These are phyloP conservation scores for Vachellia collinsii DNA, from an alignment of 306 rosid genomes.

Conservation along the genomic window DNA sequence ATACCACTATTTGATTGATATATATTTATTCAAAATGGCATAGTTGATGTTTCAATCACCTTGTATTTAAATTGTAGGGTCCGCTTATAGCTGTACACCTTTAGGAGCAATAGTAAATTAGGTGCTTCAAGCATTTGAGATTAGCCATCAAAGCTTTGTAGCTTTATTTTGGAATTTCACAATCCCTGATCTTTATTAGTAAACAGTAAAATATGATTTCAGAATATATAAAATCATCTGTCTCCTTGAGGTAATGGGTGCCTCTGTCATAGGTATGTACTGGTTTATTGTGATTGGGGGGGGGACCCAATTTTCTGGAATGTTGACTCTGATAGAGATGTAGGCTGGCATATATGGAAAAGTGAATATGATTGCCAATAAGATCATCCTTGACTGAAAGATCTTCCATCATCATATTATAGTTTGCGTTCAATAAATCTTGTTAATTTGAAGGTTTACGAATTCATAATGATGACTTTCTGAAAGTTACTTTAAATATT, in stretches of 20 bases:
- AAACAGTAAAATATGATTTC: neutral
- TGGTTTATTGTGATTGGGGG: neutral
- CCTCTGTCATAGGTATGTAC: neutral
- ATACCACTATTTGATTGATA: neutral
- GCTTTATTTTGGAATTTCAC: neutral
- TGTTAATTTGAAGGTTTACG: conserved; percentile 2
- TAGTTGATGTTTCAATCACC: conserved; percentile 11
- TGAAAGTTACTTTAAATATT: neutral
- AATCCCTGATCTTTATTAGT: neutral
- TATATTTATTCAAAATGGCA: neutral
- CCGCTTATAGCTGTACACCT: neutral
- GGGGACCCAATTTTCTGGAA: neutral
- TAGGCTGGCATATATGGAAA: conserved; percentile 4
- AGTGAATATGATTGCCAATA: neutral
- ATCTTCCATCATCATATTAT: conserved; percentile 8
- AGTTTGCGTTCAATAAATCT: neutral
- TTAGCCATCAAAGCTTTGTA: neutral
- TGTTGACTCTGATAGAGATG: conserved; percentile 2
- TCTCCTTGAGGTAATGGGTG: neutral
- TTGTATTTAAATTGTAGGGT: conserved; percentile 14
- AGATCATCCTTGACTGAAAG: neutral
- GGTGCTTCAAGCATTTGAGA: neutral
- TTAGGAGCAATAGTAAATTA: neutral
- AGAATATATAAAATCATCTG: neutral
- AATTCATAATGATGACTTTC: neutral